These are phyloP conservation scores for Melanopsichium pennsylvanicum DNA, from an alignment of 1,284 basidiomycete genomes.

Conservation along the genomic window DNA sequence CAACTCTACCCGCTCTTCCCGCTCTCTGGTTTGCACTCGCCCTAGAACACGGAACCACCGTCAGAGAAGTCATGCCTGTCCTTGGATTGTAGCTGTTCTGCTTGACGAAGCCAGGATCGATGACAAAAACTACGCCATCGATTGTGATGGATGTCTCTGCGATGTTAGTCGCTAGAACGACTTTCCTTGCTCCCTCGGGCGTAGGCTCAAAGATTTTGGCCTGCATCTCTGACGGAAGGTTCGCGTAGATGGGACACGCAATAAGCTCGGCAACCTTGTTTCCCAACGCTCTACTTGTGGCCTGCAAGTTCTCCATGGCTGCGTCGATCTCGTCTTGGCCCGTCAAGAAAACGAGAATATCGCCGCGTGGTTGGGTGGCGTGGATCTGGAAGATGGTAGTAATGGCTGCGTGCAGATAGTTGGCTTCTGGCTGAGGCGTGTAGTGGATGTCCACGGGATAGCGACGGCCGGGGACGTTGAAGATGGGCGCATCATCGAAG, in stretches of 20 bases:
- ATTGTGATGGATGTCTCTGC: slow-evolving; percentile 70
- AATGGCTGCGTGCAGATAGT: slow-evolving; percentile 97
- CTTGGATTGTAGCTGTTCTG: slow-evolving; percentile 65
- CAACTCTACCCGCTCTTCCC: slow-evolving; percentile 94
- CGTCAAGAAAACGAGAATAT: slow-evolving; percentile 96
- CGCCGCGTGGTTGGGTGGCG: slow-evolving; percentile 96
- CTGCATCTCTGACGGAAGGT: slow-evolving; percentile 97
- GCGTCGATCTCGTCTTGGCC: slow-evolving; percentile 99
- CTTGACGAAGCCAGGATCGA: slow-evolving; percentile 65
- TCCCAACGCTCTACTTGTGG: slow-evolving; percentile 90
- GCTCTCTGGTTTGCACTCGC: slow-evolving; percentile 97
- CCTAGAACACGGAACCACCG: slow-evolving; percentile 76
- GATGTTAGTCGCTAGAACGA: slow-evolving; percentile 95
- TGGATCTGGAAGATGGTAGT: slow-evolving; percentile 99
- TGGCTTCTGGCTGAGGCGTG: slow-evolving; percentile 70
- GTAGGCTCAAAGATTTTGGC: slow-evolving; percentile 99
- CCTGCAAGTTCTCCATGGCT: slow-evolving; percentile 87
- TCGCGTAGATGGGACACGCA: slow-evolving; percentile 97
- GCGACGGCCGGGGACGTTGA: slow-evolving; percentile 85
- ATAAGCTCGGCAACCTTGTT: slow-evolving; percentile 95
- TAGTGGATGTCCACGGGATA: slow-evolving; percentile 98
- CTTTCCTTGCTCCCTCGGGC: slow-evolving; percentile 90
- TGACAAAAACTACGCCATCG: slow-evolving; percentile 65
- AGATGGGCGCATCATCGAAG: slow-evolving; percentile 65
- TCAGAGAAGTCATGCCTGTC: slow-evolving; percentile 63